Conservation (phyloP, 2,329 filamentous ascomycete genomes). For the Penicillium vulpinum region DNA sequence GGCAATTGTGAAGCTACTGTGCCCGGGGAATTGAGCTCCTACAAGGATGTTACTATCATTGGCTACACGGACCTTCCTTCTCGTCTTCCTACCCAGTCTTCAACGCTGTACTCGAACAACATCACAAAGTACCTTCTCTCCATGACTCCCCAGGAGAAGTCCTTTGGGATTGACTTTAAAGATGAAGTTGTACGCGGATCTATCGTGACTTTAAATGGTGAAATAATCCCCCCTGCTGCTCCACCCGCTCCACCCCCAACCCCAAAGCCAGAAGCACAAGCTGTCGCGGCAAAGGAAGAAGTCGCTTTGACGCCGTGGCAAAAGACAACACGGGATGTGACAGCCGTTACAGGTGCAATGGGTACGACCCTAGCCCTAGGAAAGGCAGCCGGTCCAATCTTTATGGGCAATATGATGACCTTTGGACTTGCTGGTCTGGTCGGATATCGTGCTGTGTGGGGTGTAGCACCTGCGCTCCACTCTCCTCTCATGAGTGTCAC, state of each 20-base stretch:
- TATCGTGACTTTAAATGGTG: conserved; percentile 76
- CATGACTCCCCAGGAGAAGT: conserved; percentile 73
- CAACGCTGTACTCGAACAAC: conserved; percentile 90
- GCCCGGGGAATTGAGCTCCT: conserved; percentile 67
- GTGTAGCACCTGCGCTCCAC: conserved; percentile 77
- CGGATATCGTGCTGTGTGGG: conserved; percentile 87
- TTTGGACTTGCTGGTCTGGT: conserved; percentile 82
- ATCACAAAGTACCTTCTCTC: conserved; percentile 86
- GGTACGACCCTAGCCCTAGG: conserved; percentile 71
- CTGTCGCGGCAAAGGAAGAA: conserved; percentile 51
- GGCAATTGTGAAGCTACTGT: conserved; percentile 84
- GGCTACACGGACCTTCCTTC: conserved; percentile 89
- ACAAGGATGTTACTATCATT: conserved; percentile 81
- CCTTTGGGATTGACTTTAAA: conserved; percentile 75
- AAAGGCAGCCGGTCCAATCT: conserved; percentile 76
- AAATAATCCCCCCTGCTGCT: conserved; percentile 73
- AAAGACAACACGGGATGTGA: conserved; percentile 73
- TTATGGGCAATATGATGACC: conserved; percentile 86
- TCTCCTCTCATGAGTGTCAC: conserved; percentile 91
- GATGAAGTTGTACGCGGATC: conserved; percentile 85
- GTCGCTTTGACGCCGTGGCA: conserved; percentile 79
- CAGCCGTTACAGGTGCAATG: conserved; percentile 74
- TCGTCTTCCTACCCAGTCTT: conserved; percentile 81
- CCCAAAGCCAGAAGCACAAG: conserved; percentile 53
- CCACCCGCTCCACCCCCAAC: conserved; percentile 62